Evolutionary conservation across 768 basidiomycete genomes (phyloP).

Genomic region (Lactarius tabidus): DNA sequence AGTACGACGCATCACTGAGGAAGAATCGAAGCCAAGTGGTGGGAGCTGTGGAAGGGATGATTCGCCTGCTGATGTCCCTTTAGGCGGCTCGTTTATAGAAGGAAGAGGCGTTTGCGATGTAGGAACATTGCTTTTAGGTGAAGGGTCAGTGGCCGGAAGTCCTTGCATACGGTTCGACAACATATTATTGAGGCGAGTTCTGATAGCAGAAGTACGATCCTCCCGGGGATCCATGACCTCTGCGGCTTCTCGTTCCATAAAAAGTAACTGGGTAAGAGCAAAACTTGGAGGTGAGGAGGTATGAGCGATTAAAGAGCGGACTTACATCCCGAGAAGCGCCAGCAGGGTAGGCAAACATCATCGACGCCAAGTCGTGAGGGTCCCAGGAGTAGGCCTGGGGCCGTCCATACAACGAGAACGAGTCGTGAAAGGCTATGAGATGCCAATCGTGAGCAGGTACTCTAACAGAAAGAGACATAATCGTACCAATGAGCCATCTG

Average conservation of each 20-base stretch:
- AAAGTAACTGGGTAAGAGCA: constrained; percentile 54
- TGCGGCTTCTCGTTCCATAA: constrained; percentile 81
- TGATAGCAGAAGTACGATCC: constrained; percentile 68
- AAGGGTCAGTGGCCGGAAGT: constrained; percentile 23
- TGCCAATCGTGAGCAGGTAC: constrained; percentile 19
- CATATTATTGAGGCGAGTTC: constrained; percentile 58
- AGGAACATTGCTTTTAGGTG: constrained; percentile 1
- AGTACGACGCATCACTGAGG: constrained; percentile 9
- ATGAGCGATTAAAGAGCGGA: constrained; percentile 19
- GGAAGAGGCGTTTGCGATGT: constrained; percentile 16
- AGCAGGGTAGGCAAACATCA: constrained; percentile 95
- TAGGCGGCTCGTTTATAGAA: constrained; percentile 5
- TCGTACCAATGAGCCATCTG: constrained; percentile 83
- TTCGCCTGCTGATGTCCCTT: neutral
- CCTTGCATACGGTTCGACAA: constrained; percentile 61
- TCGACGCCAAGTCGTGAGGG: constrained; percentile 68
- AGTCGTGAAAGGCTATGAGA: constrained; percentile 69
- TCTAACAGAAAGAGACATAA: neutral
- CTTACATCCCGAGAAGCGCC: constrained; percentile 80
- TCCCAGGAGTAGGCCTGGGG: constrained; percentile 88
- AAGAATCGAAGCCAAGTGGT: constrained; percentile 47
- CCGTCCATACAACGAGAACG: constrained; percentile 85
- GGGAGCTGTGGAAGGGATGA: constrained; percentile 49
- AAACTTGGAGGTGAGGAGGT: neutral
- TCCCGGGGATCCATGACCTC: constrained; percentile 73